These are phyloP conservation scores for Epichloe coenophiala DNA, from an alignment of 2,329 filamentous ascomycete genomes.

Conservation along the genomic window DNA sequence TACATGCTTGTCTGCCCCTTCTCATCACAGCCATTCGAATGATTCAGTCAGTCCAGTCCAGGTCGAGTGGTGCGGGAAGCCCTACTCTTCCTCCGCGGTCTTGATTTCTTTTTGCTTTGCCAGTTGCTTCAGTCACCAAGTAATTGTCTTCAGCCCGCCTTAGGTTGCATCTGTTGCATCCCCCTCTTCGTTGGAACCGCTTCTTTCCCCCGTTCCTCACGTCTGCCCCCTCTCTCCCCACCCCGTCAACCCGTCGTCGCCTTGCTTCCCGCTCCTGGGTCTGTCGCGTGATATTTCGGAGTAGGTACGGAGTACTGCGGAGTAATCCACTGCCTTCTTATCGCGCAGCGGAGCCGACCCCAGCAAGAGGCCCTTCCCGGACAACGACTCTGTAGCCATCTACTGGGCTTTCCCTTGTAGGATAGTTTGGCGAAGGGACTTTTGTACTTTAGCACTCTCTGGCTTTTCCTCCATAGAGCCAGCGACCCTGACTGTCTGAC, in stretches of 20 bases:
- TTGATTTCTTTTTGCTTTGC: background rate
- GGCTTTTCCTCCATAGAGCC: slow-evolving; percentile 18
- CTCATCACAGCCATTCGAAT: background rate
- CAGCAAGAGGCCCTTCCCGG: slow-evolving; percentile 11
- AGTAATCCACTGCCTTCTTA: slow-evolving; percentile 1
- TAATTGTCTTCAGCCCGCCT: slow-evolving; percentile 1
- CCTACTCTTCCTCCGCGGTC: background rate
- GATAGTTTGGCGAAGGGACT: slow-evolving; percentile 26
- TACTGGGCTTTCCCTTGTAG: slow-evolving; percentile 22
- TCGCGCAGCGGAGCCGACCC: slow-evolving; percentile 8
- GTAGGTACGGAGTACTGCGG: too few relatives aligned
- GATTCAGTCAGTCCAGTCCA: background rate
- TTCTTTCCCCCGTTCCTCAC: background rate
- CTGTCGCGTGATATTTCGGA: too few relatives aligned
- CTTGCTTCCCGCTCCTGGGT: background rate
- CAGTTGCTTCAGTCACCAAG: background rate
- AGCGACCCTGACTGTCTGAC: background rate
- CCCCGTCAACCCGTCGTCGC: background rate
- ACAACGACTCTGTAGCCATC: slow-evolving; percentile 12
- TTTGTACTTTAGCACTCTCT: slow-evolving; percentile 23
- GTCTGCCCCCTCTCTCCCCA: background rate
- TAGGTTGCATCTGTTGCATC: background rate
- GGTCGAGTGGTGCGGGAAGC: background rate
- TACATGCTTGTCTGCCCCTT: background rate
- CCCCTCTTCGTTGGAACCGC: slow-evolving; percentile 2